These are phyloP conservation scores for Aspergillus sergii DNA, from an alignment of 2,329 filamentous ascomycete species.

Conservation along the genomic window DNA sequence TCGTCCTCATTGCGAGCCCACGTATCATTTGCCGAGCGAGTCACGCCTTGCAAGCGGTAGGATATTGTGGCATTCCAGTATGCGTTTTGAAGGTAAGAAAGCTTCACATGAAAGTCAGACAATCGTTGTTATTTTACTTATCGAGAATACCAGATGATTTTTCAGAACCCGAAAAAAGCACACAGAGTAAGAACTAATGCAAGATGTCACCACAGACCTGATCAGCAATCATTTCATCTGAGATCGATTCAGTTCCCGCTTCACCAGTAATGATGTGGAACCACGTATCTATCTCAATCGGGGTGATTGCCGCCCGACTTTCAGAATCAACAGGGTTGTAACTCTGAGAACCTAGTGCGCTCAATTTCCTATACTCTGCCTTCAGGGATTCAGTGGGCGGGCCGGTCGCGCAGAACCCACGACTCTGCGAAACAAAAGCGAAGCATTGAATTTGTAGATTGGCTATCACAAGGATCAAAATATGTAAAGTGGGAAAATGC, in stretches of 20 bases:
- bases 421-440: conserved; percentile 18
- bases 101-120: conserved; percentile 19
- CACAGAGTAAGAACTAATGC: background rate
- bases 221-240: conserved; percentile 36
- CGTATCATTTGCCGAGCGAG: conserved; percentile 55
- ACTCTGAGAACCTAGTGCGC: conserved; percentile 18
- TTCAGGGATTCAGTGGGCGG: conserved; percentile 31
- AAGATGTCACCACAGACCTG: conserved; percentile 31
- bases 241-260: conserved; percentile 29
- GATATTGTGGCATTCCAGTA: conserved; percentile 50
- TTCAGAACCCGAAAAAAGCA: background rate
- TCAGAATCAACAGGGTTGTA: conserved; percentile 14
- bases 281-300: conserved; percentile 44
- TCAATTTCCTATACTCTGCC: conserved; percentile 29
- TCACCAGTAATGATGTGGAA: conserved; percentile 46
- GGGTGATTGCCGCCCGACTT: conserved; percentile 20
- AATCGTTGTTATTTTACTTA: background rate
- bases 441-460: conserved; percentile 21
- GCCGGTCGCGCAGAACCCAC: conserved; percentile 36
- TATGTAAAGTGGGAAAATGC: conserved; percentile 22
- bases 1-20: conserved; percentile 57
- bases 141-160: background rate
- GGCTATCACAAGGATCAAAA: conserved; percentile 22
- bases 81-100: conserved; percentile 47
- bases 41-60: conserved; percentile 54